These are phyloP conservation scores for Trichoderma semiorbis DNA, from an alignment of 2,329 filamentous ascomycete genomes.

Conservation along the genomic window DNA sequence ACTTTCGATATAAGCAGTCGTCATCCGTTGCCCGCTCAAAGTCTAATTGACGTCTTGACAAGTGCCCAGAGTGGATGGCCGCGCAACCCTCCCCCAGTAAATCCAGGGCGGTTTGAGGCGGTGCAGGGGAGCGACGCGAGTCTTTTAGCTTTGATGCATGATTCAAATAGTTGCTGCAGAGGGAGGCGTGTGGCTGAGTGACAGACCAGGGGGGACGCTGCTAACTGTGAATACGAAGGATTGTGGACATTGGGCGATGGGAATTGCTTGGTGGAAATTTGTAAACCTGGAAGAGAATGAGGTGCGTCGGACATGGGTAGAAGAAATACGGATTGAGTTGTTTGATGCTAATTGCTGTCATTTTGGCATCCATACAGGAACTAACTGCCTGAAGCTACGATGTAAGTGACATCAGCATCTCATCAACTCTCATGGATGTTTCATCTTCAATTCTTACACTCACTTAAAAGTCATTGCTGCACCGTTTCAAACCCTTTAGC, in stretches of 20 bases:
- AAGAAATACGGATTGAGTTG: neutral
- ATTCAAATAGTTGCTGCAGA: neutral
- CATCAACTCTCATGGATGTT: neutral
- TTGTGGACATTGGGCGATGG: neutral
- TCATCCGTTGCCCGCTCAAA: neutral
- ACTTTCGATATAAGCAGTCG: neutral
- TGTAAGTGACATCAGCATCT: neutral
- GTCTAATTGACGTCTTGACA: neutral
- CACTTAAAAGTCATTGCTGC: neutral
- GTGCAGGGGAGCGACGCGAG: neutral
- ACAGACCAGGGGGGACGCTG: neutral
- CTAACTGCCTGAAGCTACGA: neutral
- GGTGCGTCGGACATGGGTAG: neutral
- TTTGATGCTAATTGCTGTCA: neutral
- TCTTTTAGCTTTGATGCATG: neutral
- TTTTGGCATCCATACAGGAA: neutral
- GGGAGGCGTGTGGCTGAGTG: constrained; percentile 1
- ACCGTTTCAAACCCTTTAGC: neutral
- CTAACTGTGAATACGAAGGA: neutral
- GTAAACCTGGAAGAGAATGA: neutral
- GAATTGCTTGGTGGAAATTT: neutral
- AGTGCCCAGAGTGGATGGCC: neutral
- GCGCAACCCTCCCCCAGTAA: neutral
- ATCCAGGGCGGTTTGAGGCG: neutral
- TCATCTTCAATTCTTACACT: neutral